Conservation (phyloP, 164 flowering plant genomes). For the Warburgia ugandensis region DNA sequence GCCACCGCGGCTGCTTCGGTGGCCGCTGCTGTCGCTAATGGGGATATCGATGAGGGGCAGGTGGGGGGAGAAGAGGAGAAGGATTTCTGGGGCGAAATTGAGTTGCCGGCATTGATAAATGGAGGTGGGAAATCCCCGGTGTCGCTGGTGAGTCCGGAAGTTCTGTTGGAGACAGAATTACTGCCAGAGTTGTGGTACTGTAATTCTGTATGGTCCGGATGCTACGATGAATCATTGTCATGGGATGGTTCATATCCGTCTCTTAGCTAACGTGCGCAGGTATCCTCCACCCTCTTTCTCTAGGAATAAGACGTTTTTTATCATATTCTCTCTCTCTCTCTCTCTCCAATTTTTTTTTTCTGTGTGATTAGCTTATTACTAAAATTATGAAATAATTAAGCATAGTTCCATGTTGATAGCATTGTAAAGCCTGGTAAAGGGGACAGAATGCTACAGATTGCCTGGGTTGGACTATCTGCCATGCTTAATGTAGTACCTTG, state of each 20-base stretch:
- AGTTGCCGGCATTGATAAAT: constrained; percentile 43
- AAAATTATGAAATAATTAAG: too few relatives aligned
- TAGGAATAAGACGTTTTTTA: too few relatives aligned
- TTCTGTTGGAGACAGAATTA: not conserved
- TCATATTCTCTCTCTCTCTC: too few relatives aligned
- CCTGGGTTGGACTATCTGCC: too few relatives aligned
- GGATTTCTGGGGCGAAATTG: constrained; percentile 62
- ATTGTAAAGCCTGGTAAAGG: too few relatives aligned
- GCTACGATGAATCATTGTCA: not conserved
- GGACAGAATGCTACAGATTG: too few relatives aligned
- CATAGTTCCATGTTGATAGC: too few relatives aligned
- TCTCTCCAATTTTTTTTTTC: too few relatives aligned
- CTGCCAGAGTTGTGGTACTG: not conserved
- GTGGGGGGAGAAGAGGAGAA: constrained; percentile 17
- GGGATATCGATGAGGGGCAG: constrained; percentile 1
- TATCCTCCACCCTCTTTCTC: too few relatives aligned
- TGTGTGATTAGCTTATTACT: too few relatives aligned
- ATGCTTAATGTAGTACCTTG: too few relatives aligned
- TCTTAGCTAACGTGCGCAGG: too few relatives aligned
- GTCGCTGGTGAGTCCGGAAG: not conserved
- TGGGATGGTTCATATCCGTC: not conserved
- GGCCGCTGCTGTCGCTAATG: not conserved
- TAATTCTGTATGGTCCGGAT: not conserved
- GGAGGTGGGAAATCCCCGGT: not conserved
- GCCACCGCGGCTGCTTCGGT: constrained; percentile 35